Conservation (phyloP, 2,329 filamentous ascomycete genomes). For the Phialemoniopsis sp. region DNA sequence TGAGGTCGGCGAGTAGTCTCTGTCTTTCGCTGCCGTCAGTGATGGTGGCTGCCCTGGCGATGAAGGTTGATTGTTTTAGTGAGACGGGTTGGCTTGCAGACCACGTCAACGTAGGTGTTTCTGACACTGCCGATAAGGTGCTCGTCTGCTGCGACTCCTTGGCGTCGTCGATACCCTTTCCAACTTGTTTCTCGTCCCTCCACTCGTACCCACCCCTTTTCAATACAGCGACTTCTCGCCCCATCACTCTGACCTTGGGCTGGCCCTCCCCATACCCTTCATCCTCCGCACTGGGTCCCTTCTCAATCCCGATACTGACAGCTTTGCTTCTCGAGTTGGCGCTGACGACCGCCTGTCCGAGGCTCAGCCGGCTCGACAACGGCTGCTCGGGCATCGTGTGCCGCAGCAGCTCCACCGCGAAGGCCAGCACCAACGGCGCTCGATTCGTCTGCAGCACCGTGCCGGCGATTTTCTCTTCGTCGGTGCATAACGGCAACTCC, state of each 20-base stretch:
- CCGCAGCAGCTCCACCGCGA: conserved; percentile 68
- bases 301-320: conserved; percentile 67
- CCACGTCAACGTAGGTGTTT: conserved; percentile 33
- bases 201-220: conserved; percentile 73
- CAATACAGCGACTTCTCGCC: conserved; percentile 68
- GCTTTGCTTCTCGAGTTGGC: conserved; percentile 77
- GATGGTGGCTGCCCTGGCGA: conserved; percentile 46
- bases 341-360: conserved; percentile 81
- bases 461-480: conserved; percentile 55
- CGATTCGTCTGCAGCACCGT: conserved; percentile 69
- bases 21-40: conserved; percentile 32
- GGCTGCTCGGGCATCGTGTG: conserved; percentile 86
- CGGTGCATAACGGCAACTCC: conserved; percentile 49
- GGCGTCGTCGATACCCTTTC: conserved; percentile 4
- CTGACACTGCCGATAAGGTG: conserved; percentile 9
- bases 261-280: conserved; percentile 73
- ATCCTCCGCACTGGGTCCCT: conserved; percentile 59
- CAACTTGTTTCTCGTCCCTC: conserved; percentile 33
- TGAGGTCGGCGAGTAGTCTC: conserved; percentile 39
- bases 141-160: conserved; percentile 7
- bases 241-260: conserved; percentile 68
- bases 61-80: conserved; percentile 51
- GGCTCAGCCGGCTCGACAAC: conserved; percentile 74
- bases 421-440: conserved; percentile 78
- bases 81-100: conserved; percentile 45